Base-by-base conservation (phyloP, 208 protist genomes). In the Trypanosoma congolense region DNA sequence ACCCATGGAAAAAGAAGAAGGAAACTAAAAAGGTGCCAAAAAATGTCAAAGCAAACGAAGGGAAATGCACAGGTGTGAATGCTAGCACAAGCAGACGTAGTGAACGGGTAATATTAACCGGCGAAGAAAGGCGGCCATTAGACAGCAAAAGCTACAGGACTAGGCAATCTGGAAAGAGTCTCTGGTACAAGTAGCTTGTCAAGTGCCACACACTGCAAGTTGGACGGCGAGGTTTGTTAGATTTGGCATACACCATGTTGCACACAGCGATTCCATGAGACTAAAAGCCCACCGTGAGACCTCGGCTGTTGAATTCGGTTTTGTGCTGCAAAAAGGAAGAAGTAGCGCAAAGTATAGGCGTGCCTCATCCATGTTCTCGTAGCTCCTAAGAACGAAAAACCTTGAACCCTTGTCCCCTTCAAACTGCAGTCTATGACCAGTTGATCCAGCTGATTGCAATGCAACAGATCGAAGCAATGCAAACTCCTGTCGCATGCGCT, bases 271-370 rank as follows among this genome's bases (percentile, higher is more conserved):
- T 28, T 80, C 75, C 9, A 92, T 50, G 2, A 52, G 64, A 2
- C 43, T 56, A 55, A 88, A 87, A 0, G 80, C 80, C 56, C 57
- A 69, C 24, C 40, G 19, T 12, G 58, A 44, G 63, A 84, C 75
- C 38, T 57, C 55, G 6, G 21, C 18, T 18, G 55, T 50, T 22
- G 52, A 46, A 2, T 44, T 36, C 40, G 10, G 36, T 35, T 10
- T 38, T 12, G 6, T 38, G 33, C 12, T 38, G 33, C 33, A 38
- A 38, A 16, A 12, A 16, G 33, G 33, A 38, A 38, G 55, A 28
- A 83, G 66, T 18, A 92, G 55, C 31, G 61, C 72, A 71, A 88
- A 93, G 72, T 88, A 87, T 19, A 87, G 24, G 8, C 79, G 70
- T n/a, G 77, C 81, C 3, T 66, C 73, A 43, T 87, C 79, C 72